Evolutionary conservation across 2,329 filamentous ascomycete genomes (phyloP), one percentile per base, ranked within the genome.

Genomic region (Trichoderma citrinoviride): DNA sequence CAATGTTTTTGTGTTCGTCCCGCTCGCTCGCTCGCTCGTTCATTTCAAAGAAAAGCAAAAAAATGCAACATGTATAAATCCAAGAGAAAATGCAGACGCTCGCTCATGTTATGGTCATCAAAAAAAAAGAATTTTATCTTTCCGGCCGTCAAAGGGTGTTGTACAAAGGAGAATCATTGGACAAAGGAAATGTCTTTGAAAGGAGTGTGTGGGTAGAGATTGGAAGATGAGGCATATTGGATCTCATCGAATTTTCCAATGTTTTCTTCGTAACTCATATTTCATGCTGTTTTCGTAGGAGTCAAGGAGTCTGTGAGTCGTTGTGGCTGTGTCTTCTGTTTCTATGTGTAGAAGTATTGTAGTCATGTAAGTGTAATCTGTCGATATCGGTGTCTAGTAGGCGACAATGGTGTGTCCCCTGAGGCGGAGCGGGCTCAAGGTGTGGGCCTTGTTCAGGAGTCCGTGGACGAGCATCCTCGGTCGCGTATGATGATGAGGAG

Each of bases 361-460:
- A 8, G 52, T 49, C 37, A 49, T 53, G n/a, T 53, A 4, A 44
- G 15, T 23, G 12, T 12, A 46, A 33, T 43, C 61, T 64, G 61
- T 64, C 61, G 61, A 49, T 56, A 25, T 64, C 7, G 43, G 55
- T 5, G 8, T 63, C 27, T 61, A 66, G 50, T 66, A 66, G 25
- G 61, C 65, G n/a, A 64, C 40, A 25, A 66, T 61, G 17, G 65
- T 56, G 33, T 65, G 61, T 58, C 62, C 62, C 47, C 65, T 56
- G 23, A 66, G 52, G 41, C 65, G 65, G 14, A 66, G 23, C 2
- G 65, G 65, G 25, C 61, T 58, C 29, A 62, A 49, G 5, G 58
- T 40, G 21, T 66, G 64, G 6, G 58, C 52, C 14, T 80, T 78
- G 43, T 78, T 73, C 65, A 81, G 77, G 58, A 82, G 29, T n/a